phyloP scores from a whole-genome alignment of 352 stramenopile genomes.

The Phytophthora cryptogea region DNA sequence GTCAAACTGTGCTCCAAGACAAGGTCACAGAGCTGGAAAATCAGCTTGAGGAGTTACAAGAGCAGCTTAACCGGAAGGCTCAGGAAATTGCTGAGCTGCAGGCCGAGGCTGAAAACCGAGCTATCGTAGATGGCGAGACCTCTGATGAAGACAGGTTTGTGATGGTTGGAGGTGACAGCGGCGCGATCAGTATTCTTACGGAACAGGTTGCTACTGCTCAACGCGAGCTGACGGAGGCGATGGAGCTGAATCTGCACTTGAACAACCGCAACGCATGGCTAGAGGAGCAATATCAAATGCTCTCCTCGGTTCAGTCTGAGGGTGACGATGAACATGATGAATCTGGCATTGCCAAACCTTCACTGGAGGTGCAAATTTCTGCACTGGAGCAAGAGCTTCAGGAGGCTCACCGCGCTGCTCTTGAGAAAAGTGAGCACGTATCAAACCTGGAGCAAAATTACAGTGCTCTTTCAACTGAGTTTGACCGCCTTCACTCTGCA shows the following conservation, averaged over 20 bases:
- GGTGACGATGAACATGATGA: conserved; percentile 42
- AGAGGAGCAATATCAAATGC: conserved; percentile 68
- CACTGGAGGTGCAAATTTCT: conserved; percentile 33
- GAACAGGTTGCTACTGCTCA: conserved; percentile 75
- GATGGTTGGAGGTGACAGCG: conserved; percentile 47
- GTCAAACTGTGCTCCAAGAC: conserved; percentile 49
- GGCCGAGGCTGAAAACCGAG: conserved; percentile 24
- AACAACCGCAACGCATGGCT: conserved; percentile 82
- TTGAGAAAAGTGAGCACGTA: conserved; percentile 39
- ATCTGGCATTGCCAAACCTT: conserved; percentile 21
- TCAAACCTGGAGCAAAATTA: conserved; percentile 49
- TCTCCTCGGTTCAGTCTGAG: conserved; percentile 42
- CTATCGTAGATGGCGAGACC: conserved; percentile 16
- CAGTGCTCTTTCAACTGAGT: conserved; percentile 43
- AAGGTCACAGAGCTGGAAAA: conserved; percentile 68
- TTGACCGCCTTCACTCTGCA: conserved; percentile 37
- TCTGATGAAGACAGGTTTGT: conserved; percentile 51
- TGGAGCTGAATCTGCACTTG: conserved; percentile 83
- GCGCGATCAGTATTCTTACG: conserved; percentile 63
- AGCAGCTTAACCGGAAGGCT: conserved; percentile 64
- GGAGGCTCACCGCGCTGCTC: conserved; percentile 33
- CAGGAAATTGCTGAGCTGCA: conserved; percentile 53
- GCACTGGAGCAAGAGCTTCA: conserved; percentile 49
- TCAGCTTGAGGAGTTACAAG: conserved; percentile 60
- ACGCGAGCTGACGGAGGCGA: conserved; percentile 77